A percentile compares a stretch with the other conserved stretches of the same genome.
phyloP scores from a whole-genome alignment of 768 basidiomycete species.

The Inosperma sp. region DNA sequence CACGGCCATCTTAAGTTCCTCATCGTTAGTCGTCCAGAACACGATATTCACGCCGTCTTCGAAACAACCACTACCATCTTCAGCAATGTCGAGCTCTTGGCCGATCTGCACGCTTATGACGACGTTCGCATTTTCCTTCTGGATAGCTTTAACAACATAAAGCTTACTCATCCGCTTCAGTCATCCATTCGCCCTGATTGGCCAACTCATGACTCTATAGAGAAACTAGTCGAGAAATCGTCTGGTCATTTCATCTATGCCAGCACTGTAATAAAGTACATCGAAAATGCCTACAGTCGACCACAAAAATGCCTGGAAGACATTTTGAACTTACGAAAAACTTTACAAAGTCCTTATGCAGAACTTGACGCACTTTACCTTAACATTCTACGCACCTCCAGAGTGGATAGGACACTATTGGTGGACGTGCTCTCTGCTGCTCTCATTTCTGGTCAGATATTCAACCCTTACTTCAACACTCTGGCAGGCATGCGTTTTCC shows the following conservation, averaged over 20 bases:
- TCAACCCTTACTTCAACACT: not conserved
- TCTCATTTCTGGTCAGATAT: not conserved
- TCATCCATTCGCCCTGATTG: too few relatives aligned
- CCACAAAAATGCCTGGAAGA: not conserved
- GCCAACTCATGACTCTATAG: too few relatives aligned
- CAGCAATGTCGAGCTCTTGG: too few relatives aligned
- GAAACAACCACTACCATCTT: not conserved
- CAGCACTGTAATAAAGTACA: too few relatives aligned
- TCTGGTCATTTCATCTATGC: too few relatives aligned
- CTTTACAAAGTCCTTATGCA: not conserved
- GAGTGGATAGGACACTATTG: not conserved
- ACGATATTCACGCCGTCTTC: constrained; percentile 4
- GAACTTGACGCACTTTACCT: not conserved
- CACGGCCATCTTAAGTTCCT: constrained; percentile 8
- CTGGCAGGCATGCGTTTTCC: not conserved
- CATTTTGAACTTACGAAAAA: not conserved
- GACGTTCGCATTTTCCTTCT: too few relatives aligned
- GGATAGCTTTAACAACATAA: not conserved
- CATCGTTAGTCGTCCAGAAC: constrained; percentile 9
- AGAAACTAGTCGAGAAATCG: too few relatives aligned
- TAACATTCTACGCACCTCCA: not conserved
- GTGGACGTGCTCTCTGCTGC: not conserved
- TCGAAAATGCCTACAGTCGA: too few relatives aligned
- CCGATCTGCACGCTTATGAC: too few relatives aligned
- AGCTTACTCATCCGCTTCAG: not conserved